Evolutionary conservation across 768 basidiomycete genomes (phyloP).

Genomic region (Mycena crocata): DNA sequence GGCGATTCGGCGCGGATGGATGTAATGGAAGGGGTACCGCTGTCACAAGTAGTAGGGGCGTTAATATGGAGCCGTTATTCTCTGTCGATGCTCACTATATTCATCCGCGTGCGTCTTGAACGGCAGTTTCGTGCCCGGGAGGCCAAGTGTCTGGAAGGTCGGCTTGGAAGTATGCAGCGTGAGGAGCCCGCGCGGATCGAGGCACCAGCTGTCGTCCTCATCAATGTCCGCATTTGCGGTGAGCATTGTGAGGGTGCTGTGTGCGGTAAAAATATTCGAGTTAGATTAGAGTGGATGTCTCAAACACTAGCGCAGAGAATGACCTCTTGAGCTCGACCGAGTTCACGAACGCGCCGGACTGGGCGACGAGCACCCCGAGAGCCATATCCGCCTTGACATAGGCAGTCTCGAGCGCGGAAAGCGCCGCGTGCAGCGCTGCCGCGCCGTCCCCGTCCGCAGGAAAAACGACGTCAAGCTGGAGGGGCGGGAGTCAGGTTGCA

Average conservation of each 20-base stretch:
- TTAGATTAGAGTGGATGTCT: background rate
- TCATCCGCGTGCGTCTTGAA: slow-evolving; percentile 60
- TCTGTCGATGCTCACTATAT: slow-evolving; percentile 66
- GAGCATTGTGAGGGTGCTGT: slow-evolving; percentile 53
- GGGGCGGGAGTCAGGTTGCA: background rate
- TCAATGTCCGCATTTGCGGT: slow-evolving; percentile 44
- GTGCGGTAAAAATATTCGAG: background rate
- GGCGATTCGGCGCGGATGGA: slow-evolving; percentile 48
- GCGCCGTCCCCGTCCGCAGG: slow-evolving; percentile 61
- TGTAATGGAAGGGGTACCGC: slow-evolving; percentile 62
- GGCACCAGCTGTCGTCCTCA: slow-evolving; percentile 74
- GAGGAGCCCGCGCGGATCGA: slow-evolving; percentile 71
- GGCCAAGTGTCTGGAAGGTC: slow-evolving; percentile 70
- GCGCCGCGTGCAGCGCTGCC: slow-evolving; percentile 49
- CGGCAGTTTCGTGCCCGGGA: slow-evolving; percentile 66
- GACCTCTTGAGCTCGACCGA: slow-evolving; percentile 43
- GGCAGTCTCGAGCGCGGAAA: slow-evolving; percentile 54
- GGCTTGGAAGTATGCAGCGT: slow-evolving; percentile 66
- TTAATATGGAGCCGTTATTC: too few species aligned
- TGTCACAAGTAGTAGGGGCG: too few species aligned
- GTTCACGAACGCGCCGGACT: slow-evolving; percentile 46
- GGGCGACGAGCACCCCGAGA: slow-evolving; percentile 57
- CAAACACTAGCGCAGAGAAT: slow-evolving; percentile 1
- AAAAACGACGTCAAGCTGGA: slow-evolving; percentile 73
- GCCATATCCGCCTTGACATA: slow-evolving; percentile 59